phyloP scores from a whole-genome alignment of 176 grass and related monocot species.

The Tuctoria greenei region DNA sequence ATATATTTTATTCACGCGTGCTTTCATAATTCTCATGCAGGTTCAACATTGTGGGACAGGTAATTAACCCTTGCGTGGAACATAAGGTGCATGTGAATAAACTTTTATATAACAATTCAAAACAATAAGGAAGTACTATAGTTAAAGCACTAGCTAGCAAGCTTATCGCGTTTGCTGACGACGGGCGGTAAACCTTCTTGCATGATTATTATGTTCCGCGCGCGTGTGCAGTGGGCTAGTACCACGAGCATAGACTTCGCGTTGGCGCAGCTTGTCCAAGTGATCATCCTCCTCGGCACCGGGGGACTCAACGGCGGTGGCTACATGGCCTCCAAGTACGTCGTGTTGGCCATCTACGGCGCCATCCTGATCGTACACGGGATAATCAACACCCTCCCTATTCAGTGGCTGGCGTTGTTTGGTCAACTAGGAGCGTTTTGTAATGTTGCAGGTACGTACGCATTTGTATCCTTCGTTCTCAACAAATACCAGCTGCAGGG shows the following conservation, averaged over 20 bases:
- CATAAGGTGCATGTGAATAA: too few relatives aligned
- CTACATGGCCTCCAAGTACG: slow-evolving; percentile 66
- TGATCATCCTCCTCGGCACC: slow-evolving; percentile 65
- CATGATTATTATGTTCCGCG: too few relatives aligned
- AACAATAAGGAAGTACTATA: too few relatives aligned
- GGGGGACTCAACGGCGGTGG: slow-evolving; percentile 66
- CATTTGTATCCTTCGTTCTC: too few relatives aligned
- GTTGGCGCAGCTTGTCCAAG: slow-evolving; percentile 69
- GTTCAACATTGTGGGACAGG: slow-evolving; percentile 57
- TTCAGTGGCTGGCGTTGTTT: slow-evolving; percentile 46
- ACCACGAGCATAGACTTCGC: slow-evolving; percentile 71
- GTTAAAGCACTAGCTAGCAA: too few relatives aligned
- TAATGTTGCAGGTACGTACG: slow-evolving; percentile 40
- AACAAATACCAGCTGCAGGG: too few relatives aligned
- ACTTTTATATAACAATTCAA: too few relatives aligned
- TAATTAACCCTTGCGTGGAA: too few relatives aligned
- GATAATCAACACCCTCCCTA: slow-evolving; percentile 65
- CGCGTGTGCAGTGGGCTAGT: slow-evolving; percentile 48
- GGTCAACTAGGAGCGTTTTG: slow-evolving; percentile 53
- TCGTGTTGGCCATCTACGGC: slow-evolving; percentile 54
- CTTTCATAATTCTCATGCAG: slow-evolving; percentile 23
- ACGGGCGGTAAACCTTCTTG: too few relatives aligned
- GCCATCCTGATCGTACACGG: slow-evolving; percentile 50
- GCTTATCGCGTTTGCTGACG: too few relatives aligned
- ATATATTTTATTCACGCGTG: too few relatives aligned